A percentile compares a stretch with the other conserved stretches of the same genome.
phyloP scores from a whole-genome alignment of 2,329 filamentous ascomycete genomes.

The Cytospora schulzeri region DNA sequence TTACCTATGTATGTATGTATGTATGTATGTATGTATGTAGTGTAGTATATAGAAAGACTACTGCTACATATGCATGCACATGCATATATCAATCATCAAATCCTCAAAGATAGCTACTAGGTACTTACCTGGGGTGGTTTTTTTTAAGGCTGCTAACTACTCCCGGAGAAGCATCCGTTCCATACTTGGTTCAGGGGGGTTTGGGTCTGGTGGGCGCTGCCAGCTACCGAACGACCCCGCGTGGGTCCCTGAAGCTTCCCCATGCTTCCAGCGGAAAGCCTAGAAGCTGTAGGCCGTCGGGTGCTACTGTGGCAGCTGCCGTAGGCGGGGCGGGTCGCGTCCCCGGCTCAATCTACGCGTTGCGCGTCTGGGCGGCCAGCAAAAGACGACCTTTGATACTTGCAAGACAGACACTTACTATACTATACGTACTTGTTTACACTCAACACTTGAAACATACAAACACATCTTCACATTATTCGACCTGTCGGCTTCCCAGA shows the following conservation, averaged over 20 bases:
- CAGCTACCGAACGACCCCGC: no score
- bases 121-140: no score
- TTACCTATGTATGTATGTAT: no score
- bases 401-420: no score
- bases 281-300: not conserved
- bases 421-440: no score
- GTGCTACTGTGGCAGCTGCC: not conserved
- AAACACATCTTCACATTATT: not conserved
- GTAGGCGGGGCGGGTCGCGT: not conserved
- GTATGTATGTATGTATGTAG: not conserved
- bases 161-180: no score
- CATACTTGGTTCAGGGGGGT: not conserved
- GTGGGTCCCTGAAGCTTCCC: not conserved
- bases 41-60: no score
- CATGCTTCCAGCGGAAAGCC: not conserved
- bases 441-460: not conserved
- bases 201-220: no score
- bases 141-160: no score
- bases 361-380: not conserved
- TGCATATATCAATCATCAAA: conserved; percentile 9
- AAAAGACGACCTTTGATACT: not conserved
- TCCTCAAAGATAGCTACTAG: not conserved
- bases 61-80: not conserved
- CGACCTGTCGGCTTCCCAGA: not conserved
- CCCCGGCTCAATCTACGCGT: not conserved